Percentiles rank a stretch among this genome's conserved stretches.
Evolutionary conservation across 495 filamentous ascomycete species (phyloP).

Genomic region (Aspergillus coremiiformis): DNA sequence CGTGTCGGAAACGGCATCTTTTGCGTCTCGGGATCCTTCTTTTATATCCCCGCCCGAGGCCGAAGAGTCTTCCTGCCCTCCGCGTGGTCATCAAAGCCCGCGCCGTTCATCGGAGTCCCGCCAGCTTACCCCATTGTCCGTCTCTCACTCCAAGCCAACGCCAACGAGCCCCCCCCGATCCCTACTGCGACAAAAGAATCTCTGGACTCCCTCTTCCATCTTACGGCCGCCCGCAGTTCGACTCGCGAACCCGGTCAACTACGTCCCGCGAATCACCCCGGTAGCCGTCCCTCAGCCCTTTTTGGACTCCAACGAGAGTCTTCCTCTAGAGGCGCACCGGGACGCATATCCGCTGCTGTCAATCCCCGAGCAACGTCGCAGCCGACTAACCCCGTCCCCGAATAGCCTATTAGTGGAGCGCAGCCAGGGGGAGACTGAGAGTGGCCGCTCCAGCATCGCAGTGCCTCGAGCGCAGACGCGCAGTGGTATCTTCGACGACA

Average conservation of each 20-base stretch:
- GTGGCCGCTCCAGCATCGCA: conserved; percentile 57
- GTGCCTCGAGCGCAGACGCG: conserved; percentile 52
- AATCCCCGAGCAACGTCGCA: conserved; percentile 58
- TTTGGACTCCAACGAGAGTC: conserved; percentile 34
- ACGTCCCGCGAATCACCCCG: conserved; percentile 42
- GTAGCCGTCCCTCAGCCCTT: conserved; percentile 24
- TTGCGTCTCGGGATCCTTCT: conserved; percentile 16
- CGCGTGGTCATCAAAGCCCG: conserved; percentile 18
- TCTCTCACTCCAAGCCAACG: conserved; percentile 10
- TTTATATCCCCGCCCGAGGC: conserved; percentile 27
- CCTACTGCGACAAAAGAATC: conserved; percentile 7
- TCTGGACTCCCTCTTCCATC: conserved; percentile 15
- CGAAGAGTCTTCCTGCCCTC: conserved; percentile 19
- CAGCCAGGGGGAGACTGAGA: conserved; percentile 46
- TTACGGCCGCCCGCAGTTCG: conserved; percentile 34
- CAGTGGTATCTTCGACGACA: conserved; percentile 29
- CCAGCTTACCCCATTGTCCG: conserved; percentile 8
- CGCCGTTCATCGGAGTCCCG: conserved; percentile 22
- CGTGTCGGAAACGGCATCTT: conserved; percentile 31
- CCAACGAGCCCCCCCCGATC: conserved; percentile 11
- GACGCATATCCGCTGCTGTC: conserved; percentile 65
- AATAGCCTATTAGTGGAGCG: conserved; percentile 61
- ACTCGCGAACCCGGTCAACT: conserved; percentile 43
- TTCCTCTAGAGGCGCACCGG: conserved; percentile 29
- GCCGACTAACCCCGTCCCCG: conserved; percentile 44